A percentile compares a stretch with the other conserved stretches of the same genome.
These are phyloP conservation scores for Nakaseomyces bracarensis DNA, from an alignment of 1,139 yeast genomes.

Conservation along the genomic window DNA sequence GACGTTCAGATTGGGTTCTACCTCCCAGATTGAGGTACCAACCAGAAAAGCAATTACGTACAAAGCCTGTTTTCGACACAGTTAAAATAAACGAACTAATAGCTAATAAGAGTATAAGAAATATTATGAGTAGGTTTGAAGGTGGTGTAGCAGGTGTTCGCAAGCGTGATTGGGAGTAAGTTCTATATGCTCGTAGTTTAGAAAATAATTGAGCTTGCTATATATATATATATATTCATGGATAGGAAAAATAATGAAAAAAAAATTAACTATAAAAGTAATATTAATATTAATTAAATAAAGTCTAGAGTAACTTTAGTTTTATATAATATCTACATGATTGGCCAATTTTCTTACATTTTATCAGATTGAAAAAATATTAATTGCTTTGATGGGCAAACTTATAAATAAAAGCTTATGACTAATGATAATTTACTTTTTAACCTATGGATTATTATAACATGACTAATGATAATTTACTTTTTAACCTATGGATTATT, in stretches of 20 bases:
- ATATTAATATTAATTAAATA: neutral
- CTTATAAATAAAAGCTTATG: too few species aligned
- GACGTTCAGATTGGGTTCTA: conserved; percentile 32
- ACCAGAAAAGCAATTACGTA: conserved; percentile 30
- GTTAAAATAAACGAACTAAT: conserved; percentile 29
- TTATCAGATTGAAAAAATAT: too few species aligned
- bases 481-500: too few species aligned
- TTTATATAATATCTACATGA: too few species aligned
- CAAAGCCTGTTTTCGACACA: conserved; percentile 26
- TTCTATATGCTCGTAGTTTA: conserved; percentile 1
- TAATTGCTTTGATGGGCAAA: too few species aligned
- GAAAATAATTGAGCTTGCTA: conserved; percentile 2
- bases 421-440: too few species aligned
- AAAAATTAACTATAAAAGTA: neutral
- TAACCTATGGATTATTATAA: too few species aligned
- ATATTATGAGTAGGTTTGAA: conserved; percentile 26
- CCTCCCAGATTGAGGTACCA: conserved; percentile 27
- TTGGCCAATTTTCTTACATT: too few species aligned
- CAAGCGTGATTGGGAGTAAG: conserved; percentile 17
- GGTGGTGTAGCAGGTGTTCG: conserved; percentile 32
- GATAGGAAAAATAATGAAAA: neutral
- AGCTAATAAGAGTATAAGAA: conserved; percentile 21
- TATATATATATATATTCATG: neutral
- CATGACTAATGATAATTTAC: too few species aligned
- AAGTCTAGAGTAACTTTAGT: too few species aligned